phyloP scores from a whole-genome alignment of 495 filamentous ascomycete species.

The Aspergillus homomorphus region DNA sequence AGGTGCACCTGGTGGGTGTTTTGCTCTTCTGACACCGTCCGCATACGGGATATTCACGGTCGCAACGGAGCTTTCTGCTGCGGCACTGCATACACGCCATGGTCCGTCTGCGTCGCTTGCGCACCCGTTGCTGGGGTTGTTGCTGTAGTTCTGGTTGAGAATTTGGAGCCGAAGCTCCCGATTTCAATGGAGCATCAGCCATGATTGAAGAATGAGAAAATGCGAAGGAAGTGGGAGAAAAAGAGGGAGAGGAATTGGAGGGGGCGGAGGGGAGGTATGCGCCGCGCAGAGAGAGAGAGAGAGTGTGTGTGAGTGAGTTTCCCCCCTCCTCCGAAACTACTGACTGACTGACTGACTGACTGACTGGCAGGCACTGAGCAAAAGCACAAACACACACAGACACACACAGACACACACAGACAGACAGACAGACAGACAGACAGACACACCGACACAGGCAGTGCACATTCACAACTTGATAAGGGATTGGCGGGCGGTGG shows the following conservation, averaged over 20 bases:
- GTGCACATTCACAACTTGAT: not conserved
- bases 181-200: not conserved
- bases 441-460: no score
- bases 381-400: no score
- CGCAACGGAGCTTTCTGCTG: slow-evolving; percentile 67
- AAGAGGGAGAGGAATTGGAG: not conserved
- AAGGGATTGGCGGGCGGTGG: not conserved
- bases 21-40: slow-evolving; percentile 58
- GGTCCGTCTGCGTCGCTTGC: slow-evolving; percentile 42
- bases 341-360: not conserved
- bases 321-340: not conserved
- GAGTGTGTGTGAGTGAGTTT: not conserved
- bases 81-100: slow-evolving; percentile 55
- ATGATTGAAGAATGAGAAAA: slow-evolving; percentile 6
- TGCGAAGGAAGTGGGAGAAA: not conserved
- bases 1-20: slow-evolving; percentile 39
- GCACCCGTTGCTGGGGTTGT: slow-evolving; percentile 25
- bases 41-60: slow-evolving; percentile 61
- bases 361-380: no score
- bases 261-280: not conserved
- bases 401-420: no score
- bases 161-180: slow-evolving; percentile 4
- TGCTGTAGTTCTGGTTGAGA: slow-evolving; percentile 12
- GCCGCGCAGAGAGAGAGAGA: not conserved
- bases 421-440: no score